Conservation (phyloP, 169 alveolate species). For the Cardiosporidium cionae region DNA sequence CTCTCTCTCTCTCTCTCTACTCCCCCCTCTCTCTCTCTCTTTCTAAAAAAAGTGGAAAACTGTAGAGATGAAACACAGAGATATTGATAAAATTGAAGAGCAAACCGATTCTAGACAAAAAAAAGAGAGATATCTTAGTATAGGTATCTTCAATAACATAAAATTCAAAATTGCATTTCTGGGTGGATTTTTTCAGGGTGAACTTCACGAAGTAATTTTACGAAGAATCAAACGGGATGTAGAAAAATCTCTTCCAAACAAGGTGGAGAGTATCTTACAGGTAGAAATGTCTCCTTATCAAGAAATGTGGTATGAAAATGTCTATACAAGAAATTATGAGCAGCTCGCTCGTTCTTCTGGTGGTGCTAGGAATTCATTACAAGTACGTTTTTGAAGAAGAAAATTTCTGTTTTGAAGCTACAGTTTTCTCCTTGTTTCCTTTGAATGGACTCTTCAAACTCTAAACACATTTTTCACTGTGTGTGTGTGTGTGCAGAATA, state of each 20-base stretch:
- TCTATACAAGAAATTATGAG: slow-evolving; percentile 74
- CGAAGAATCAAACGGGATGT: slow-evolving; percentile 82
- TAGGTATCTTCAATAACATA: too few relatives aligned
- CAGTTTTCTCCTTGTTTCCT: too few relatives aligned
- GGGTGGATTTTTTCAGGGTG: slow-evolving; percentile 47
- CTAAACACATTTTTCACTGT: too few relatives aligned
- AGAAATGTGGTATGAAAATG: slow-evolving; percentile 67
- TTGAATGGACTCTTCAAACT: too few relatives aligned
- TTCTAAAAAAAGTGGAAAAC: too few relatives aligned
- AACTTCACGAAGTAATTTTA: slow-evolving; percentile 70
- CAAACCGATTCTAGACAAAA: too few relatives aligned
- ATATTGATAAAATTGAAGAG: not conserved
- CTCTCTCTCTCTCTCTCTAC: too few relatives aligned
- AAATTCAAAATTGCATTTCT: not conserved
- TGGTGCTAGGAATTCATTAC: slow-evolving; percentile 69
- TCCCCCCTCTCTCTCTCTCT: too few relatives aligned
- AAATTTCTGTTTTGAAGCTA: too few relatives aligned
- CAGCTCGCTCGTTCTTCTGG: slow-evolving; percentile 72
- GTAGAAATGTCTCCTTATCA: slow-evolving; percentile 82
- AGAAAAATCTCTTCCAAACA: slow-evolving; percentile 77
- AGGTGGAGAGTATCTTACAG: slow-evolving; percentile 76
- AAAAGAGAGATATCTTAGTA: too few relatives aligned
- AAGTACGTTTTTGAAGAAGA: too few relatives aligned
- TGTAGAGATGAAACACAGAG: not conserved
- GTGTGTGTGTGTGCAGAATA: slow-evolving; percentile 66